Evolutionary conservation across 2,329 filamentous ascomycete species (phyloP), one percentile per base, ranked within the genome.

Genomic region (Cryphonectria japonica): DNA sequence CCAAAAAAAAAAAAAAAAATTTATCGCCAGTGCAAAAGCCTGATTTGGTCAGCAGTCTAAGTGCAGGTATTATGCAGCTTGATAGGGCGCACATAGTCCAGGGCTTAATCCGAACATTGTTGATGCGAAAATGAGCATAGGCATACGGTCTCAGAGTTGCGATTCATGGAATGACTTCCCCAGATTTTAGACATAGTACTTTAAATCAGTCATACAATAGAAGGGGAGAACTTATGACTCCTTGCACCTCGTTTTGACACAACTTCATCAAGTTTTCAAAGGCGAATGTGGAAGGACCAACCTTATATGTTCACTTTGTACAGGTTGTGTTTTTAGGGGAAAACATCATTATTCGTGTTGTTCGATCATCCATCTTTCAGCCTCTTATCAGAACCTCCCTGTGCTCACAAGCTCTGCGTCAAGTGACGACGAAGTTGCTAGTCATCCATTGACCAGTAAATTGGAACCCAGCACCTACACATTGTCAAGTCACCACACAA

Each of bases 41-140:
- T 19, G 22, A 32, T 64, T 69, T 69, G 60, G 67, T 69, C 67
- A 69, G 67, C 67, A 68, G n/a, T 16, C 19, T n/a, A 67, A 34
- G 57, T n/a, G 11, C 39, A 60, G 9, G 32, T 26, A 19, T 63
- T 34, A 54, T 52, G 43, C 46, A 57, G 46, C 60, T 63, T 9
- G n/a, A 7, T 39, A 63, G 22, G 26, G n/a, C 41, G 19, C 14
- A 26, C n/a, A 64, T 26, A 43, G 41, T 0, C n/a, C 7, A 64
- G 1, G 32, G 8, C 37, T 34, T 5, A n/a, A 3, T 41, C 29
- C n/a, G 52, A 34, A 46, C 32, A 59, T 46, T 46, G 26, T 43
- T 68, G 66, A 67, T 57, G 39, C 39, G 29, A 29, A 19, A 59
- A 59, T 59, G 54, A 16, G 54, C 54, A 59, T 34, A 29, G 13